Conservation (phyloP, 2,329 filamentous ascomycete species). For the Curvularia hawaiiensis region DNA sequence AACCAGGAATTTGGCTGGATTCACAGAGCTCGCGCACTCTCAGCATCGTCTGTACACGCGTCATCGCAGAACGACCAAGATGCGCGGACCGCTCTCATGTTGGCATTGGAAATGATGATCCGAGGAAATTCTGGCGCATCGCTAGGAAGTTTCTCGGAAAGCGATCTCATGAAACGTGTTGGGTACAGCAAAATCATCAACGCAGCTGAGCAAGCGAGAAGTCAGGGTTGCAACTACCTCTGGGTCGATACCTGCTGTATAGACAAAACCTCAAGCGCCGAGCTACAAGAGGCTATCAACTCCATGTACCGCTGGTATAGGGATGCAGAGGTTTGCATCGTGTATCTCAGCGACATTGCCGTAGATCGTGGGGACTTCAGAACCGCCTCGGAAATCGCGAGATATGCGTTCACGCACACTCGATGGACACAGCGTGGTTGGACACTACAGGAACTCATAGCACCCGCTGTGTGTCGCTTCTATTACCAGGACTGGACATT, state of each 20-base stretch:
- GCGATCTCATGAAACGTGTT: constrained; percentile 20
- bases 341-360: constrained; percentile 26
- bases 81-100: constrained; percentile 19
- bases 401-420: constrained; percentile 22
- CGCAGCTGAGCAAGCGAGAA: constrained; percentile 19
- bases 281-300: constrained; percentile 33
- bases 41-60: constrained; percentile 6
- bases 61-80: constrained; percentile 12
- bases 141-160: constrained; percentile 16
- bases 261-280: constrained; percentile 29
- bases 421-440: constrained; percentile 37
- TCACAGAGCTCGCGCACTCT: constrained; percentile 18
- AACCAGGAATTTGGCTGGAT: constrained; percentile 28
- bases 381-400: constrained; percentile 22
- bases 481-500: constrained; percentile 32
- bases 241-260: constrained; percentile 39
- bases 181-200: constrained; percentile 29
- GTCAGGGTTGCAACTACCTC: constrained; percentile 21
- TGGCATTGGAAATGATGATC: constrained; percentile 29
- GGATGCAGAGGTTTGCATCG: constrained; percentile 26
- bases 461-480: constrained; percentile 31
- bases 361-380: constrained; percentile 7
- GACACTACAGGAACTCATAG: constrained; percentile 40
- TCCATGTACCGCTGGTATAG: constrained; percentile 37
- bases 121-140: constrained; percentile 15